Conservation (phyloP, 768 basidiomycete genomes). For the Pilatotrama ljubarskyi region DNA sequence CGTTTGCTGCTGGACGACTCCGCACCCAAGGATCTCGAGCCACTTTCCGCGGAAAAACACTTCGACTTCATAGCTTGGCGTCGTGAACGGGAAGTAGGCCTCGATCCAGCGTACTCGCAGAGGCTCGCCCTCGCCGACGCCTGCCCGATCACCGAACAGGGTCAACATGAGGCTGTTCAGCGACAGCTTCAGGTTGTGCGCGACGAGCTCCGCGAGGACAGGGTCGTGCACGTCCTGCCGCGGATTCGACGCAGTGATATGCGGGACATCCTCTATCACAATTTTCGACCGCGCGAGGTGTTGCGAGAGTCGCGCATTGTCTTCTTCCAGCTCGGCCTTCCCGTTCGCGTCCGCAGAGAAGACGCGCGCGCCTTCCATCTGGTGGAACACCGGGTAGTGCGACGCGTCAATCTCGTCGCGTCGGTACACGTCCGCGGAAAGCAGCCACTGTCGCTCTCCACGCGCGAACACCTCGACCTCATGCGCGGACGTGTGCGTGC, state of each 20-base stretch:
- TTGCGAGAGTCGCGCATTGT: conserved; percentile 63
- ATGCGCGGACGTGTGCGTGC: conserved; percentile 98
- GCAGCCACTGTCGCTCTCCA: conserved; percentile 81
- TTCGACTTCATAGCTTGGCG: conserved; percentile 97
- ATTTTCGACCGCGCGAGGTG: conserved; percentile 74
- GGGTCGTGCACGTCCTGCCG: conserved; percentile 79
- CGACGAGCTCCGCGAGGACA: conserved; percentile 66
- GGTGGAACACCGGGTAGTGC: conserved; percentile 98
- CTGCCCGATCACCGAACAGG: conserved; percentile 69
- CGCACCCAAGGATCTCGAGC: conserved; percentile 94
- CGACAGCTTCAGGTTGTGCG: conserved; percentile 85
- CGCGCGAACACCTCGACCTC: conserved; percentile 87
- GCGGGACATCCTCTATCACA: conserved; percentile 82
- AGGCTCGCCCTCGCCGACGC: conserved; percentile 59
- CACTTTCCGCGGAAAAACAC: conserved; percentile 95
- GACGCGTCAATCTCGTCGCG: conserved; percentile 97
- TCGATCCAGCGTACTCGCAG: conserved; percentile 95
- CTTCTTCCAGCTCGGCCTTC: conserved; percentile 63
- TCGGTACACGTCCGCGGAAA: conserved; percentile 96
- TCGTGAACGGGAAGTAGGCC: conserved; percentile 97
- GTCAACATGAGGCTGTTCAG: conserved; percentile 83
- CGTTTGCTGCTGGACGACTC: conserved; percentile 88
- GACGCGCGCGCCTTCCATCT: conserved; percentile 92
- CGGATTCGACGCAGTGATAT: conserved; percentile 74
- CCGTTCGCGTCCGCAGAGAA: conserved; percentile 60